These are phyloP conservation scores for Aspergillus sclerotiicarbonarius DNA, from an alignment of 495 filamentous ascomycete genomes.

Conservation along the genomic window DNA sequence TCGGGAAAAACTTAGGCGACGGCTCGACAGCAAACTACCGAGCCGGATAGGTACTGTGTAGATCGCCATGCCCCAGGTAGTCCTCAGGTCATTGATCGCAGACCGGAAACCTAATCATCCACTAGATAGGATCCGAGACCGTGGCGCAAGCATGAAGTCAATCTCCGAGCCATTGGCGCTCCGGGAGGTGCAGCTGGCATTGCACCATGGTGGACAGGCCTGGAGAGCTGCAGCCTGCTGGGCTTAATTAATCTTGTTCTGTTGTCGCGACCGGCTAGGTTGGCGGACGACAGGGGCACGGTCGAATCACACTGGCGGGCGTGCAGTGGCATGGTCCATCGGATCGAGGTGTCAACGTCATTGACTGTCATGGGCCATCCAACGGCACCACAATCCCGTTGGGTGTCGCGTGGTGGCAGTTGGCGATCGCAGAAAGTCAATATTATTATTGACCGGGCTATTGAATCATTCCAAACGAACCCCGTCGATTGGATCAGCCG, in stretches of 20 bases:
- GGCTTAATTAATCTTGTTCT: neutral
- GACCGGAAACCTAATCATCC: slow-evolving; percentile 4
- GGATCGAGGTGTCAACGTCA: slow-evolving; percentile 5
- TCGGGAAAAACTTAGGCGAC: neutral
- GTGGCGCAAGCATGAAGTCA: slow-evolving; percentile 23
- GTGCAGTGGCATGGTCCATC: neutral
- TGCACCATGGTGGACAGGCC: no score
- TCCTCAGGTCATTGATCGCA: slow-evolving; percentile 14
- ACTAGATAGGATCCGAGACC: neutral
- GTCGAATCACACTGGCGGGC: neutral
- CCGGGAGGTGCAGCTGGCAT: neutral
- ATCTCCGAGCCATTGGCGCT: slow-evolving; percentile 2
- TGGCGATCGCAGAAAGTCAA: neutral
- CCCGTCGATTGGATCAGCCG: neutral
- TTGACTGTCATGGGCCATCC: slow-evolving; percentile 1
- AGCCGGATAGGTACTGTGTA: neutral
- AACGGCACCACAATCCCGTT: neutral
- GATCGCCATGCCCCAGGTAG: neutral
- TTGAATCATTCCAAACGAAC: neutral
- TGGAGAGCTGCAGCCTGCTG: neutral
- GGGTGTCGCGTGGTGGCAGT: neutral
- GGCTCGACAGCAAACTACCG: neutral
- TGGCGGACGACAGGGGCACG: neutral
- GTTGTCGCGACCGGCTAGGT: neutral
- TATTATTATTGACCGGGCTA: neutral